Conservation (phyloP, 2,329 filamentous ascomycete genomes). For the Periconia digitata region DNA sequence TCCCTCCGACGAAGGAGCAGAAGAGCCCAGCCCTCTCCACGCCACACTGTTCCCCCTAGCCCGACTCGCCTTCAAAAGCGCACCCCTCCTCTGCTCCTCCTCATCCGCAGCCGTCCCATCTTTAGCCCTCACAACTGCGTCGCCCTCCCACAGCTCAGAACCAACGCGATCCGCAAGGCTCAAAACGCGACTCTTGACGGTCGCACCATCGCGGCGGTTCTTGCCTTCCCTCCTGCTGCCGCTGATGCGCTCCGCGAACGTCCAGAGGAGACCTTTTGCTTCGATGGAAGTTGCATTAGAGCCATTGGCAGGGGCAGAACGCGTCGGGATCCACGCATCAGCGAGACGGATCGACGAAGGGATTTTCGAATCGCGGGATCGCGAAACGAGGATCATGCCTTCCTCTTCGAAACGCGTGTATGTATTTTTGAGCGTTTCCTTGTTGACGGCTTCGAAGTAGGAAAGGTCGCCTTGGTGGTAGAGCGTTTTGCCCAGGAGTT, state of each 20-base stretch:
- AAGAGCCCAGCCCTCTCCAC: neutral
- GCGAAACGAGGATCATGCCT: slow-evolving; percentile 76
- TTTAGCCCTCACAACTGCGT: slow-evolving; percentile 11
- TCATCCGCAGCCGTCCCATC: slow-evolving; percentile 11
- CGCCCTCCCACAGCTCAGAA: slow-evolving; percentile 62
- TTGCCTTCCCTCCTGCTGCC: slow-evolving; percentile 85
- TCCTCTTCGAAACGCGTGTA: slow-evolving; percentile 88
- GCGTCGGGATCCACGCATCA: slow-evolving; percentile 71
- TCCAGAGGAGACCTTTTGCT: slow-evolving; percentile 79
- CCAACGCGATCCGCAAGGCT: slow-evolving; percentile 75
- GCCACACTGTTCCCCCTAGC: slow-evolving; percentile 36
- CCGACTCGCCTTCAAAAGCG: slow-evolving; percentile 15
- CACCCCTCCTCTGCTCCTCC: slow-evolving; percentile 13
- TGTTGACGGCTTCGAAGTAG: slow-evolving; percentile 98
- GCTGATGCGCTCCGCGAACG: slow-evolving; percentile 87
- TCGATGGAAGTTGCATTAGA: slow-evolving; percentile 51
- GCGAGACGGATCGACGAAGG: slow-evolving; percentile 68
- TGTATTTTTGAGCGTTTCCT: slow-evolving; percentile 93
- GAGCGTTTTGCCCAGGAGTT: slow-evolving; percentile 86
- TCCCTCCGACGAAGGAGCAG: neutral
- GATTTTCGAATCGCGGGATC: slow-evolving; percentile 63
- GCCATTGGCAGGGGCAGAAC: slow-evolving; percentile 36
- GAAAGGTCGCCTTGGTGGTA: slow-evolving; percentile 97
- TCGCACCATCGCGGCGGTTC: slow-evolving; percentile 90
- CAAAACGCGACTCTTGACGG: slow-evolving; percentile 80